Evolutionary conservation across 768 basidiomycete genomes (phyloP), one percentile per base, ranked within the genome.

Genomic region (Daedaleopsis nitida): DNA sequence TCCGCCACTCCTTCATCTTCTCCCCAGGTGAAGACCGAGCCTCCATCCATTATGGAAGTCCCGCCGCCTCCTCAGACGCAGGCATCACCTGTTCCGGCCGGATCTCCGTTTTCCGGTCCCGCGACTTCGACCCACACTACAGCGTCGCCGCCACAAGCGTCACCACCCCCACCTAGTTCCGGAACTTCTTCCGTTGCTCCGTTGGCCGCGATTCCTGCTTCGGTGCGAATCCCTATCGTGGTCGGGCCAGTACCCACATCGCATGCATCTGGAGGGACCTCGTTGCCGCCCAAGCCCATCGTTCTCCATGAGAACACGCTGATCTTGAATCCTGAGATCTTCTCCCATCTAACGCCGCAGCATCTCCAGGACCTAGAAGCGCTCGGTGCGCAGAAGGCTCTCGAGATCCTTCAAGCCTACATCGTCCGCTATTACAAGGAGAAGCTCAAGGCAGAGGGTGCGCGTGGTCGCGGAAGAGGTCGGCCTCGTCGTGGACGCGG

Each of bases 341-440:
- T 97, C 70, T 83, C 88, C 10, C 86, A 87, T 57, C 81, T 96
- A 13, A 85, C 88, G 4, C 77, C 81, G 47, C 86, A 88, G 62
- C 89, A 89, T 72, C 76, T 96, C 47, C 82, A 81, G 58, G 87
- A 89, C 48, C 76, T 96, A 27, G 90, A 94, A 73, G 81, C 82
- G 55, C 84, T 94, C 72, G 92, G 92, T 2, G 91, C 92, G 0
- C 84, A 88, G 70, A 86, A 89, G 65, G 93, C 94, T 7, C 75
- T 96, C 54, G 83, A 85, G 65, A 87, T 93, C 21, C 77, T 96
- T 58, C 93, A 94, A 63, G 86, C 83, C 2, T 90, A 94, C 68
- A 92, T 96, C 72, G 91, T 94, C 45, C 83, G 89, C 56, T 91
- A 87, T 62, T 75, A 94, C 70, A 96, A 95, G 75, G 91, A 94